Evolutionary conservation across 495 filamentous ascomycete genomes (phyloP).

Genomic region (Staphylotrichum tortipilum): DNA sequence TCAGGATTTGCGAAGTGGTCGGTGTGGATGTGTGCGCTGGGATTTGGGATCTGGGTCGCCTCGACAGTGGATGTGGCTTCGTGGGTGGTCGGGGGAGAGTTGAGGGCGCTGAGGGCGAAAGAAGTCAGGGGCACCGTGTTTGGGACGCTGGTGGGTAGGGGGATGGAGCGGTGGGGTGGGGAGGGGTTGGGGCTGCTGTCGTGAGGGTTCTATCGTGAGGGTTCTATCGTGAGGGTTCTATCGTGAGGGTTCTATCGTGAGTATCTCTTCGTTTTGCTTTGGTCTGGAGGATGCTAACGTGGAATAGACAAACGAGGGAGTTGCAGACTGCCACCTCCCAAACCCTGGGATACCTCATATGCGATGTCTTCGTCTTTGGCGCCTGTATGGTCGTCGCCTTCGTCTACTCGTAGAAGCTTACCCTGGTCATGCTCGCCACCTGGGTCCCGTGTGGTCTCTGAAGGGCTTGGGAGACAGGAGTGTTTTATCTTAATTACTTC

Average conservation of each 20-base stretch:
- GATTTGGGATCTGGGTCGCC: slow-evolving; percentile 53
- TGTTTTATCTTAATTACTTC: too few species aligned
- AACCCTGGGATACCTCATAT: slow-evolving; percentile 60
- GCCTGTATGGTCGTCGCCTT: slow-evolving; percentile 63
- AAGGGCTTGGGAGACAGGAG: too few species aligned
- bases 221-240: too few species aligned
- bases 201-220: slow-evolving; percentile 66
- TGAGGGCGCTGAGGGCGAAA: slow-evolving; percentile 66
- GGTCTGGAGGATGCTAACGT: not conserved
- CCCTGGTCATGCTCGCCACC: slow-evolving; percentile 68
- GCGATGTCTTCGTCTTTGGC: slow-evolving; percentile 51
- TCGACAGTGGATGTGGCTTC: slow-evolving; percentile 54
- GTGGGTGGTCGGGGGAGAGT: slow-evolving; percentile 74
- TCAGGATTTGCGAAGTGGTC: slow-evolving; percentile 48
- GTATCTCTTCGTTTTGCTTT: not conserved
- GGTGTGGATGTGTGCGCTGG: slow-evolving; percentile 51
- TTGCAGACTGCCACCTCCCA: slow-evolving; percentile 73
- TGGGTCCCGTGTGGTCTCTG: slow-evolving; percentile 56
- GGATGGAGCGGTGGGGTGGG: slow-evolving; percentile 75
- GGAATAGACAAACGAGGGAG: slow-evolving; percentile 65
- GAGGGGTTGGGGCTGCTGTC: slow-evolving; percentile 65
- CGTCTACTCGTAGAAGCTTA: slow-evolving; percentile 74
- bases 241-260: too few species aligned
- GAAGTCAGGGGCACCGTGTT: slow-evolving; percentile 58
- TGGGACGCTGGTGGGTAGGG: slow-evolving; percentile 48